These are phyloP conservation scores for Aphanomyces stellatus DNA, from an alignment of 352 stramenopile species.

Conservation along the genomic window DNA sequence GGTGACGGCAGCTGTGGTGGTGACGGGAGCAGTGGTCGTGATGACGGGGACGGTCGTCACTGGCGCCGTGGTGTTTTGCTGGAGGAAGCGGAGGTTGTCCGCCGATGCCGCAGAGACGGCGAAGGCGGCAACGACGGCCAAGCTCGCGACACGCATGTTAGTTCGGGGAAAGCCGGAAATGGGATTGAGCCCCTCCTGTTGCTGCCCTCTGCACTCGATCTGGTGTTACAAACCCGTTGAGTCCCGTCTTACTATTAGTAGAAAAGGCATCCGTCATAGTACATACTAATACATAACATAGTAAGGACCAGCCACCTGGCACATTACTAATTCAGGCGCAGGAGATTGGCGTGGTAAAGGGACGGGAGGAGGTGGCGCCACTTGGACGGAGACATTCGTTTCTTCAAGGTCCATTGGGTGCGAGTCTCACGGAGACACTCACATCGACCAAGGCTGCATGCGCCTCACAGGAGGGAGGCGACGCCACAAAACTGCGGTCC, in stretches of 20 bases:
- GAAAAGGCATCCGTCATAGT: background rate
- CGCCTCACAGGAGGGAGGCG: too few species aligned
- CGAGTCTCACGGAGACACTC: too few species aligned
- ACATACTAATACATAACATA: too few species aligned
- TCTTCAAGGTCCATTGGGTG: too few species aligned
- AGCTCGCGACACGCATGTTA: background rate
- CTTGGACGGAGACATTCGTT: too few species aligned
- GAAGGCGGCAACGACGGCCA: background rate
- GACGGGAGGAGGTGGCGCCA: too few species aligned
- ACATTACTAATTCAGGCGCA: too few species aligned
- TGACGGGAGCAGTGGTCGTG: background rate
- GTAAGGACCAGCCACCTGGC: too few species aligned
- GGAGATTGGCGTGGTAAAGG: too few species aligned
- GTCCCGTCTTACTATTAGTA: background rate
- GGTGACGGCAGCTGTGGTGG: background rate
- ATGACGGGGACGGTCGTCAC: background rate
- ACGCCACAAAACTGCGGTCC: too few species aligned
- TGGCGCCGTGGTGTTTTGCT: background rate
- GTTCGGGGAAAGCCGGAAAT: constrained; percentile 1
- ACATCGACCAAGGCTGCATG: too few species aligned
- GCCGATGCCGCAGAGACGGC: background rate
- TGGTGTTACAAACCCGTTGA: background rate
- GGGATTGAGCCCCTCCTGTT: background rate
- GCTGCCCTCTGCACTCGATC: background rate
- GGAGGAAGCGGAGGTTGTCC: background rate